These are phyloP conservation scores for Acacia pycnantha DNA, from an alignment of 331 rosid species.

Conservation along the genomic window DNA sequence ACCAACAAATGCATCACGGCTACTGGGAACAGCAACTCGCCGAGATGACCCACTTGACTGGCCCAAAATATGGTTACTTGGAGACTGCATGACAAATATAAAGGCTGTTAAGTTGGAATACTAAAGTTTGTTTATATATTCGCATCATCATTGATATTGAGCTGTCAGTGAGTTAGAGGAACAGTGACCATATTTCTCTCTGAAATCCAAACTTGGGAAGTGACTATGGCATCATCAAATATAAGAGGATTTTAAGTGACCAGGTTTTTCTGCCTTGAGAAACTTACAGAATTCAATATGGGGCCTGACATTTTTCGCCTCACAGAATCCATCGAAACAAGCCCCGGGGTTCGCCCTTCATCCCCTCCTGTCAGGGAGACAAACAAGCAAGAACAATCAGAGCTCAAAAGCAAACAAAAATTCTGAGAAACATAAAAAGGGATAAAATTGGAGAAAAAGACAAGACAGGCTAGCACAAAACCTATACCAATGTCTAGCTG, in stretches of 20 bases:
- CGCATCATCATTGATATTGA: neutral
- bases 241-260: conserved; percentile 36
- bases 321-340: conserved; percentile 72
- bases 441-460: conserved; percentile 4
- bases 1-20: conserved; percentile 73
- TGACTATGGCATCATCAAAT: conserved; percentile 44
- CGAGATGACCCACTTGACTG: conserved; percentile 85
- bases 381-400: conserved; percentile 11
- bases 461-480: conserved; percentile 12
- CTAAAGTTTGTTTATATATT: neutral
- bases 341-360: conserved; percentile 75
- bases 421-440: neutral
- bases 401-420: conserved; percentile 14
- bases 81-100: conserved; percentile 52
- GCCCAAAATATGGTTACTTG: conserved; percentile 59
- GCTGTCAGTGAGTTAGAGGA: neutral
- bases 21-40: conserved; percentile 86
- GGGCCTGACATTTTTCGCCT: conserved; percentile 78
- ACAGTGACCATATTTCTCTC: conserved; percentile 2
- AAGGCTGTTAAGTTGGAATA: conserved; percentile 13
- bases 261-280: conserved; percentile 46
- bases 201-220: conserved; percentile 21
- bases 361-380: conserved; percentile 52
- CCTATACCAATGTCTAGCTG: neutral
- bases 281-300: conserved; percentile 55